phyloP scores from a whole-genome alignment of 1,284 basidiomycete genomes.

The Malassezia obtusa region DNA sequence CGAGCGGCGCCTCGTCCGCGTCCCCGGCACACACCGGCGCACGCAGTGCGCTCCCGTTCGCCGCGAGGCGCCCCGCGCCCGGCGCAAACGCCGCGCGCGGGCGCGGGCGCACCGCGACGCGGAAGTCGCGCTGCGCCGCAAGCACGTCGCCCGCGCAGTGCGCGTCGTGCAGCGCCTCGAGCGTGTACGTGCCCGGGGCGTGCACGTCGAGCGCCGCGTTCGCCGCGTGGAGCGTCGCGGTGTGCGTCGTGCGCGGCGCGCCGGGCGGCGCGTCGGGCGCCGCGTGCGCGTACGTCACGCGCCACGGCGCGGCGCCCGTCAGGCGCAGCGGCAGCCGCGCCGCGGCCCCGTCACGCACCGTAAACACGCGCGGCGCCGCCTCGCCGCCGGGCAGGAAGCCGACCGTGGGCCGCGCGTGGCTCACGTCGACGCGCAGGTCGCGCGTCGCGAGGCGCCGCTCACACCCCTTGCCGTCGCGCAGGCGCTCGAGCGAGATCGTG shows the following conservation, averaged over 20 bases:
- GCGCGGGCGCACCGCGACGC: constrained; percentile 64
- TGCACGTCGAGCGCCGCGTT: constrained; percentile 65
- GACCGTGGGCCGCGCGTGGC: constrained; percentile 72
- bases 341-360: constrained; percentile 66
- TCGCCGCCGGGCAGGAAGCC: constrained; percentile 61
- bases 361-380: constrained; percentile 50
- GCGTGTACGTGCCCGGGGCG: constrained; percentile 65
- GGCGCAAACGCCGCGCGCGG: constrained; percentile 52
- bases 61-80: constrained; percentile 18
- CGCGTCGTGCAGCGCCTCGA: constrained; percentile 65
- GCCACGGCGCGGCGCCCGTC: constrained; percentile 50
- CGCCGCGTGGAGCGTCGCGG: constrained; percentile 55
- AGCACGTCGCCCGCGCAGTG: constrained; percentile 71
- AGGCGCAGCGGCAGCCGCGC: constrained; percentile 50
- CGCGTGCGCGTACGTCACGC: constrained; percentile 62
- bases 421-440: constrained; percentile 78
- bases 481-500: constrained; percentile 68
- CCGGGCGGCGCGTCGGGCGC: constrained; percentile 6
- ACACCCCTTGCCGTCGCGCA: constrained; percentile 82
- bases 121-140: constrained; percentile 57
- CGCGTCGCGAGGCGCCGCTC: constrained; percentile 66
- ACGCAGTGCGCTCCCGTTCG: constrained; percentile 52
- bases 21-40: constrained; percentile 69
- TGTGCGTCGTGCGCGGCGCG: constrained; percentile 45
- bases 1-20: constrained; percentile 68